These are phyloP conservation scores for Yarrowia galli DNA, from an alignment of 1,139 yeast species.

Conservation along the genomic window DNA sequence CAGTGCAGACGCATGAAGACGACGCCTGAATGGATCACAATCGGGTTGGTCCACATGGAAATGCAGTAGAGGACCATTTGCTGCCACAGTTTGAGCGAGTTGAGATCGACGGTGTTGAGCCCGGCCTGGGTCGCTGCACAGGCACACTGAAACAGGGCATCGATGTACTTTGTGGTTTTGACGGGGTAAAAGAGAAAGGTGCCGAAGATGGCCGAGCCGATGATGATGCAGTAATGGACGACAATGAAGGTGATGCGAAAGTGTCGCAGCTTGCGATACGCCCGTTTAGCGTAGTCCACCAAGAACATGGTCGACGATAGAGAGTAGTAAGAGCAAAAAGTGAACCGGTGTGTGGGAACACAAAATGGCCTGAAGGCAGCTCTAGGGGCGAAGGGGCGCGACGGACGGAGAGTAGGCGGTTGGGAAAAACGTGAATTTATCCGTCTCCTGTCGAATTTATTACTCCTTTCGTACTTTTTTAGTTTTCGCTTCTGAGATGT, in stretches of 20 bases:
- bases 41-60: constrained; percentile 80
- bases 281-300: constrained; percentile 23
- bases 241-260: constrained; percentile 64
- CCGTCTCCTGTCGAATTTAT: background rate
- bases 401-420: background rate
- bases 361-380: constrained; percentile 8
- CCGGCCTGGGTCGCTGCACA: constrained; percentile 95
- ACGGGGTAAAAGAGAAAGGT: constrained; percentile 80
- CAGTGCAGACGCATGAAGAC: constrained; percentile 84
- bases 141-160: constrained; percentile 74
- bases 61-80: constrained; percentile 59
- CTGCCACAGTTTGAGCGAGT: constrained; percentile 70
- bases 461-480: background rate
- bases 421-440: background rate
- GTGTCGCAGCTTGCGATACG: constrained; percentile 34
- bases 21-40: constrained; percentile 82
- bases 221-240: constrained; percentile 64
- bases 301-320: constrained; percentile 10
- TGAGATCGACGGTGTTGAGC: constrained; percentile 75
- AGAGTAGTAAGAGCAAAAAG: constrained; percentile 7
- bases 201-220: constrained; percentile 57
- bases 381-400: background rate
- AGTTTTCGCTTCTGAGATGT: too few relatives aligned
- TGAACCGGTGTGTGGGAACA: constrained; percentile 6
- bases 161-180: constrained; percentile 72